Conservation (phyloP, 441 rosid genomes). For the Erodium trifolium region DNA sequence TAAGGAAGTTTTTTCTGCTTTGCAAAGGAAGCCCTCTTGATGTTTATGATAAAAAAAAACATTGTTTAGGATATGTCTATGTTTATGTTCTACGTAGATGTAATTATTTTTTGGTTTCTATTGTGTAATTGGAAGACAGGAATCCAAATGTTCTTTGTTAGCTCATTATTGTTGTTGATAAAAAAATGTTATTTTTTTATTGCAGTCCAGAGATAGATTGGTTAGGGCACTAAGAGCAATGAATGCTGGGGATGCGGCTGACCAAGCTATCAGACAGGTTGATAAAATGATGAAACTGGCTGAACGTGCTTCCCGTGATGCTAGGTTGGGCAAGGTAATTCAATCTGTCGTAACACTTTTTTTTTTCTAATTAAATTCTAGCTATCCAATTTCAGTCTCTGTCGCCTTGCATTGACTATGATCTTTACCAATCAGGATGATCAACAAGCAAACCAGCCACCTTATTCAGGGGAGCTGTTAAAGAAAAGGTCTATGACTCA, state of each 20-base stretch:
- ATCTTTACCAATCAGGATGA: conserved; percentile 54
- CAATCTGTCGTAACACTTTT: conserved; percentile 4
- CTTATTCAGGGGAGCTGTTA: conserved; percentile 46
- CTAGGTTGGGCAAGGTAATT: conserved; percentile 63
- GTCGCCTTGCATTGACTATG: conserved; percentile 19
- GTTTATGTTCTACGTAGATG: neutral
- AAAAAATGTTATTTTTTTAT: conserved; percentile 17
- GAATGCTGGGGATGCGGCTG: conserved; percentile 98
- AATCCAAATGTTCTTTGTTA: neutral
- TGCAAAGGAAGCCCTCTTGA: conserved; percentile 10
- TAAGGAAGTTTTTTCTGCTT: neutral
- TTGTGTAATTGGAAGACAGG: neutral
- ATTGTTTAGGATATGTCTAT: neutral
- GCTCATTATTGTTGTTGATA: conserved; percentile 14
- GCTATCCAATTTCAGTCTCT: conserved; percentile 18
- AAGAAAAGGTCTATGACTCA: conserved; percentile 66
- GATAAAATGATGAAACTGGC: conserved; percentile 71
- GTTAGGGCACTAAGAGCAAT: conserved; percentile 71
- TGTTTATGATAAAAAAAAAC: neutral
- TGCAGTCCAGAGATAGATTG: conserved; percentile 87
- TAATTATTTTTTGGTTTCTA: conserved; percentile 5
- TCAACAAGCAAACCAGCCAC: conserved; percentile 49
- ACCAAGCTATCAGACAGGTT: conserved; percentile 93
- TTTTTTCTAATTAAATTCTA: too few relatives aligned
- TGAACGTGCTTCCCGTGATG: conserved; percentile 88